Conservation (phyloP, 2,329 filamentous ascomycete species). For the Pseudocercospora macadamiae region DNA sequence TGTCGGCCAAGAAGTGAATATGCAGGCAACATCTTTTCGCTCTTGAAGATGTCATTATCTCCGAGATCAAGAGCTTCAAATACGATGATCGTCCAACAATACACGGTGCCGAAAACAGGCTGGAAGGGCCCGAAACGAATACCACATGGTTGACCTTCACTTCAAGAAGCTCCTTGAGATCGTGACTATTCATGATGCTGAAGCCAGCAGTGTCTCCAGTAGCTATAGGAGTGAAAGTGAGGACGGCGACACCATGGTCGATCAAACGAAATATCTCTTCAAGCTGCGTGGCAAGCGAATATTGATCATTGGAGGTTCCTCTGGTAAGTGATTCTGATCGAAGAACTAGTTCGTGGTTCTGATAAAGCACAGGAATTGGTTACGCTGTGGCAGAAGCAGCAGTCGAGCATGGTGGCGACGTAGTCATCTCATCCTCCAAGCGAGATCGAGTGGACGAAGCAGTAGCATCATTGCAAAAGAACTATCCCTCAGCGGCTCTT, state of each 20-base stretch:
- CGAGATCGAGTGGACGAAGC: constrained; percentile 50
- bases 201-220: not conserved
- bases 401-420: constrained; percentile 74
- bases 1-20: no score
- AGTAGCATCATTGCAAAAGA: constrained; percentile 44
- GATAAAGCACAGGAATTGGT: not conserved
- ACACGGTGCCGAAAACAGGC: not conserved
- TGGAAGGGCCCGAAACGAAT: not conserved
- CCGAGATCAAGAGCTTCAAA: no score
- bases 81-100: not conserved
- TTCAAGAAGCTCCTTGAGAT: not conserved
- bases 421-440: constrained; percentile 72
- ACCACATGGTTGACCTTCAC: not conserved
- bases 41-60: no score
- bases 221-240: not conserved
- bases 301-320: constrained; percentile 63
- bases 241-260: constrained; percentile 32
- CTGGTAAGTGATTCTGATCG: constrained; percentile 34
- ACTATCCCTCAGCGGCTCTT: constrained; percentile 42
- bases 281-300: constrained; percentile 41
- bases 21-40: no score
- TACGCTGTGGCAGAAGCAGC: constrained; percentile 82
- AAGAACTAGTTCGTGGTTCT: not conserved
- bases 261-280: constrained; percentile 36
- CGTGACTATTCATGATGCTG: not conserved